Evolutionary conservation across 1,139 yeast species (phyloP).

Genomic region (Scheffersomyces lignicola): DNA sequence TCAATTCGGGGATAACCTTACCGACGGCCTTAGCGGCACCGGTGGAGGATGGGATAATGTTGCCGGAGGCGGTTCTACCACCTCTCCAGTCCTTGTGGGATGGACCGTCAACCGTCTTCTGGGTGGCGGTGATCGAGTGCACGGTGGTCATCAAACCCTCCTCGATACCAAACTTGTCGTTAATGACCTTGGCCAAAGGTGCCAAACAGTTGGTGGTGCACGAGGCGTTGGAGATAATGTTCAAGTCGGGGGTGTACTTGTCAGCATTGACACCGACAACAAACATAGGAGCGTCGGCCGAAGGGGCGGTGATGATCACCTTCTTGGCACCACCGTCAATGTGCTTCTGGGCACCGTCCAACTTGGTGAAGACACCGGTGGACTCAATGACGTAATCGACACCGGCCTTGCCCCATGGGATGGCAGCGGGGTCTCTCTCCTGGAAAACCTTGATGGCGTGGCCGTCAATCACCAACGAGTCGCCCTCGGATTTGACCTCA

Average conservation of each 20-base stretch:
- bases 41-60: constrained; percentile 87
- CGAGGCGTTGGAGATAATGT: constrained; percentile 80
- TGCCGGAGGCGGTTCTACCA: constrained; percentile 89
- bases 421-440: constrained; percentile 74
- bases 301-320: constrained; percentile 87
- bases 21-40: constrained; percentile 96
- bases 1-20: constrained; percentile 83
- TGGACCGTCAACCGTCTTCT: constrained; percentile 90
- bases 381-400: constrained; percentile 84
- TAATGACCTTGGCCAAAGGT: constrained; percentile 81
- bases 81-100: constrained; percentile 96
- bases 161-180: constrained; percentile 77
- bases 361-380: constrained; percentile 84
- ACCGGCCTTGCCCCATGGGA: constrained; percentile 80
- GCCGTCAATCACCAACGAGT: constrained; percentile 64
- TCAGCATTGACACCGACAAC: constrained; percentile 82
- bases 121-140: constrained; percentile 89
- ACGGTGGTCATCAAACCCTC: constrained; percentile 92
- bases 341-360: constrained; percentile 78
- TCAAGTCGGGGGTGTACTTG: constrained; percentile 67
- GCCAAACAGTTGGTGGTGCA: constrained; percentile 92
- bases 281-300: constrained; percentile 87
- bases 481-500: constrained; percentile 60
- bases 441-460: constrained; percentile 66
- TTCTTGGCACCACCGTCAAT: constrained; percentile 86